Evolutionary conservation across 2,329 filamentous ascomycete genomes (phyloP), one percentile per base, ranked within the genome.

Genomic region (Harringtonia aguacate): DNA sequence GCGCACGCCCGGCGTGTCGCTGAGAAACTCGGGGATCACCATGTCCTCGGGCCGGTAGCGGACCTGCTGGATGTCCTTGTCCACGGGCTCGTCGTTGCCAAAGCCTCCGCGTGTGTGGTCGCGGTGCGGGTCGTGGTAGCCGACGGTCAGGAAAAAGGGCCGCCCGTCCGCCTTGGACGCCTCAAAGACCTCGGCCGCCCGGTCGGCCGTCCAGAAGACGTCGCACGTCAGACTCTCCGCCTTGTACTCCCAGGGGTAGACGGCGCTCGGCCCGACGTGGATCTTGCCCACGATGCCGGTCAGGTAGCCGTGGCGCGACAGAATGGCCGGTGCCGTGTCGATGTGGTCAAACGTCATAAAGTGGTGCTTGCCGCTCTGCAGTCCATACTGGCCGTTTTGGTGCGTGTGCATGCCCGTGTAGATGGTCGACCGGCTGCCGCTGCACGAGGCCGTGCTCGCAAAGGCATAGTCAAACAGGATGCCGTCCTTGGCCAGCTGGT

Each of bases 331-430:
- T 0, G 56, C 54, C 1, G 65, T 66, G 37, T 70, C 59, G 24
- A 72, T 54, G 46, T 67, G 55, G 36, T 67, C 60, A 46, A 63
- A 66, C 0, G 65, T 72, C 47, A 59, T 53, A 40, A 73, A 72
- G 46, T 68, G 64, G 46, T 63, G 58, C 36, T 52, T 48, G 10
- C 57, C 55, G 21, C 55, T 54, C 7, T 57, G 55, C 5, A 71
- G 59, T 1, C 68, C 69, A 39, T 72, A 71, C 46, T 68, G 62
- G 1, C 68, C 68, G 41, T 66, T 72, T 43, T 72, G 53, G 44
- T 69, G 68, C 0, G 67, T 69, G 43, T 72, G 69, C 0, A 70
- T 56, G 4, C 69, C 69, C 0, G 68, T 71, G 51, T 72, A 72
- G 18, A 72, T 63, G 15, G 64, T 62, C 0, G 67, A 65, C 7